Evolutionary conservation across 345 rosid species (phyloP).

Genomic region (Boechera retrofracta): DNA sequence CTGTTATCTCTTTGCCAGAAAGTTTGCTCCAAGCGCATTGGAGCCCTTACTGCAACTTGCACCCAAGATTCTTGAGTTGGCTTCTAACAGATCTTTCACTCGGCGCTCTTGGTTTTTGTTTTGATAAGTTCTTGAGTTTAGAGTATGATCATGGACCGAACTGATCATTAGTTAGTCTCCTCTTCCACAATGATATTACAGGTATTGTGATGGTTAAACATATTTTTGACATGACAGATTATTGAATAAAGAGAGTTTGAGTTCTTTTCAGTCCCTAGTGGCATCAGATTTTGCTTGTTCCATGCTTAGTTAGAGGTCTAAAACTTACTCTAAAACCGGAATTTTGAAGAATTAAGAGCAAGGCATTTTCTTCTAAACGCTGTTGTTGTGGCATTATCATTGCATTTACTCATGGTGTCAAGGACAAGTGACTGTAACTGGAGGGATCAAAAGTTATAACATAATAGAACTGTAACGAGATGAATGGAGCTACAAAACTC

Average conservation of each 20-base stretch:
- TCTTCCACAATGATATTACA: slow-evolving; percentile 21
- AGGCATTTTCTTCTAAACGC: neutral
- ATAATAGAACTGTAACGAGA: too few relatives aligned
- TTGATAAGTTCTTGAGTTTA: slow-evolving; percentile 7
- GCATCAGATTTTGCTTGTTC: slow-evolving; percentile 2
- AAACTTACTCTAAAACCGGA: neutral
- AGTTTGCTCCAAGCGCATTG: slow-evolving; percentile 80
- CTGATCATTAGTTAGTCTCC: neutral
- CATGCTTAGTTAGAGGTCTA: neutral
- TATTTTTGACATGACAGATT: slow-evolving; percentile 30
- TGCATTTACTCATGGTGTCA: neutral
- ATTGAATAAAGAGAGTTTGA: slow-evolving; percentile 29
- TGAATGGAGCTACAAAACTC: too few relatives aligned
- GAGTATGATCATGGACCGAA: slow-evolving; percentile 21
- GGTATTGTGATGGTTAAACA: slow-evolving; percentile 17
- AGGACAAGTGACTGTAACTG: neutral
- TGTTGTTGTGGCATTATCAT: neutral
- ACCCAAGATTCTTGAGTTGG: slow-evolving; percentile 60
- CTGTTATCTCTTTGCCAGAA: slow-evolving; percentile 81
- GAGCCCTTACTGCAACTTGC: slow-evolving; percentile 64
- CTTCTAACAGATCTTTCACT: slow-evolving; percentile 42
- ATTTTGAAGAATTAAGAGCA: neutral
- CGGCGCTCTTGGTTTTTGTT: slow-evolving; percentile 1
- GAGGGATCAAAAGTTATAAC: neutral
- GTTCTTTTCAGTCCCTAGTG: slow-evolving; percentile 1